Conservation (phyloP, 805 yeast species). For the Metschnikowia reukaufii region DNA sequence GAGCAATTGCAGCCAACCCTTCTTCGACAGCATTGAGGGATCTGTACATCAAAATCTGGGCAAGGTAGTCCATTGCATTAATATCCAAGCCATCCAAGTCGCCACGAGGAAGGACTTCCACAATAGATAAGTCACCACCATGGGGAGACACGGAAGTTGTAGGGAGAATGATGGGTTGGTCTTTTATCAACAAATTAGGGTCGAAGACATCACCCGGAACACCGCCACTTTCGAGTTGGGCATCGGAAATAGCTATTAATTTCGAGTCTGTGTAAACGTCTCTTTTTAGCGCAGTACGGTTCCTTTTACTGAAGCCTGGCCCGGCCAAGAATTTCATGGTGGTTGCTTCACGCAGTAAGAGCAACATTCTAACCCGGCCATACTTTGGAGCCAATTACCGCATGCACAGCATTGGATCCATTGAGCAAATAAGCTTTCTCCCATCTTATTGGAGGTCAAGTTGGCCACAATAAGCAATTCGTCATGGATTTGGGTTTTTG, state of each 20-base stretch:
- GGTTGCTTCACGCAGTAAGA: slow-evolving; percentile 62
- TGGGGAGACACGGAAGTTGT: slow-evolving; percentile 28
- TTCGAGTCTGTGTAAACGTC: slow-evolving; percentile 62
- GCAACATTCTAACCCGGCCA: slow-evolving; percentile 71
- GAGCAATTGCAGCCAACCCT: slow-evolving; percentile 61
- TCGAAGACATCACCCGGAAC: slow-evolving; percentile 33
- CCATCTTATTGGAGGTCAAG: slow-evolving; percentile 49
- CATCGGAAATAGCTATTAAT: slow-evolving; percentile 49
- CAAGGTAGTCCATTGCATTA: slow-evolving; percentile 66
- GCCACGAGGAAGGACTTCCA: slow-evolving; percentile 52
- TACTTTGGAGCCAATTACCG: slow-evolving; percentile 73
- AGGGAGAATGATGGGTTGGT: slow-evolving; percentile 37
- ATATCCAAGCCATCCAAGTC: slow-evolving; percentile 31
- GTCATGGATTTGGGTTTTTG: slow-evolving; percentile 47
- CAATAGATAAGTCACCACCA: slow-evolving; percentile 46
- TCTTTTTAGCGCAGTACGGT: slow-evolving; percentile 62
- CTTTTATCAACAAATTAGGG: slow-evolving; percentile 36
- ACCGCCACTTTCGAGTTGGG: slow-evolving; percentile 11
- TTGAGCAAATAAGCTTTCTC: slow-evolving; percentile 72
- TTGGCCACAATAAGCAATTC: slow-evolving; percentile 60
- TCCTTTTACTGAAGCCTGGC: slow-evolving; percentile 50
- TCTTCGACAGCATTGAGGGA: slow-evolving; percentile 46
- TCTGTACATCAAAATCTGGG: slow-evolving; percentile 29
- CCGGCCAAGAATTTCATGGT: slow-evolving; percentile 59
- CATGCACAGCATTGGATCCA: slow-evolving; percentile 68